Conservation (phyloP, 2,329 filamentous ascomycete species). For the Fusarium annulatum region DNA sequence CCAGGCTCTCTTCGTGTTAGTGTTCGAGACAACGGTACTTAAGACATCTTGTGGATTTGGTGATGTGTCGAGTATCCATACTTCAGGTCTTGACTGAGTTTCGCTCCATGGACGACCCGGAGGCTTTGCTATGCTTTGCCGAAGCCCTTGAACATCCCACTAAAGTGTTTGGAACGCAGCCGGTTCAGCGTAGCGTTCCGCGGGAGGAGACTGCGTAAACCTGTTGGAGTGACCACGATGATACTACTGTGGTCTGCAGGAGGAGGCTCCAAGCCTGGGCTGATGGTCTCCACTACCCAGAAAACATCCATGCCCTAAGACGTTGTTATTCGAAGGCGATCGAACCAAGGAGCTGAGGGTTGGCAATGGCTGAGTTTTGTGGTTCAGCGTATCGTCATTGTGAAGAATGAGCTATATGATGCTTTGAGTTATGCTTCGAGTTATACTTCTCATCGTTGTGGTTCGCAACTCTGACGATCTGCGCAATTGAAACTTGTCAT, state of each 20-base stretch:
- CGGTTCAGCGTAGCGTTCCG: constrained; percentile 25
- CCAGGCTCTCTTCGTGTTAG: constrained; percentile 29
- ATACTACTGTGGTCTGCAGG: constrained; percentile 32
- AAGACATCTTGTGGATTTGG: constrained; percentile 10
- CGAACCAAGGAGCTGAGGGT: constrained; percentile 25
- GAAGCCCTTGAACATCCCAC: constrained; percentile 27
- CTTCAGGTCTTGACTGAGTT: constrained; percentile 24
- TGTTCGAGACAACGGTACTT: constrained; percentile 32
- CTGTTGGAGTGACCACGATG: constrained; percentile 21
- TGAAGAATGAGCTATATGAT: constrained; percentile 3
- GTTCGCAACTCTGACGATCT: constrained; percentile 15
- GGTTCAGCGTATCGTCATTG: constrained; percentile 17
- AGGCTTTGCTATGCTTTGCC: constrained; percentile 25
- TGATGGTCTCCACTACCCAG: constrained; percentile 33
- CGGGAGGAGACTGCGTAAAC: constrained; percentile 26
- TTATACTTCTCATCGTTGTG: background rate
- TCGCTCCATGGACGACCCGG: background rate
- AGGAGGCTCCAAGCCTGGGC: constrained; percentile 32
- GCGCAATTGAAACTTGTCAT: constrained; percentile 29
- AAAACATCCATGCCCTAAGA: constrained; percentile 34
- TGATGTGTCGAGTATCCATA: constrained; percentile 23
- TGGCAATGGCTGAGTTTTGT: constrained; percentile 3
- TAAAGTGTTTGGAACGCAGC: constrained; percentile 35
- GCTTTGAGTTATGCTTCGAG: background rate
- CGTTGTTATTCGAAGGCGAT: constrained; percentile 21